Evolutionary conservation across 768 basidiomycete genomes (phyloP).

Genomic region (Kondoa subrosea): DNA sequence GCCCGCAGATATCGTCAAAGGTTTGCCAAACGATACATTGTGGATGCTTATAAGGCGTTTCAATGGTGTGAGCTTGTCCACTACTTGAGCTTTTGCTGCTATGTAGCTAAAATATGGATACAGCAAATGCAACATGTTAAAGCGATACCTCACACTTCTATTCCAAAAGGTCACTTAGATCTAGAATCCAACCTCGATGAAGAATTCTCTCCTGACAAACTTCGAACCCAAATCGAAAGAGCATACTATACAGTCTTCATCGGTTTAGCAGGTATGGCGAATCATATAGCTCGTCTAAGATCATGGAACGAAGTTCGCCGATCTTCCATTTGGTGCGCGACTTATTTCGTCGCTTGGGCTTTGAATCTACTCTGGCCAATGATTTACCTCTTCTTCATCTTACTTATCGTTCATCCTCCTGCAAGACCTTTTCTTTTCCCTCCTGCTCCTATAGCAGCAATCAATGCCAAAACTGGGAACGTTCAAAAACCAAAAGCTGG

Average conservation of each 20-base stretch:
- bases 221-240: slow-evolving; percentile 36
- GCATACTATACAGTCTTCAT: slow-evolving; percentile 34
- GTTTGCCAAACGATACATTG: background rate
- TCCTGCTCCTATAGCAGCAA: slow-evolving; percentile 32
- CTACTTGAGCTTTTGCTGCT: too few species aligned
- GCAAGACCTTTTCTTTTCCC: slow-evolving; percentile 34
- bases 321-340: slow-evolving; percentile 30
- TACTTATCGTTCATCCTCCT: slow-evolving; percentile 35
- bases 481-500: slow-evolving; percentile 33
- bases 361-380: slow-evolving; percentile 33
- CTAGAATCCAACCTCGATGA: slow-evolving; percentile 34
- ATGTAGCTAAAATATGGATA: too few species aligned
- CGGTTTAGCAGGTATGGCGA: slow-evolving; percentile 30
- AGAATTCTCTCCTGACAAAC: slow-evolving; percentile 38
- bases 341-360: slow-evolving; percentile 36
- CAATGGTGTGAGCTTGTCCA: too few species aligned
- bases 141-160: background rate
- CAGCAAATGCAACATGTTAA: background rate
- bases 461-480: slow-evolving; percentile 31
- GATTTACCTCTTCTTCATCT: slow-evolving; percentile 30
- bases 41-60: too few species aligned
- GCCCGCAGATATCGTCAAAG: background rate
- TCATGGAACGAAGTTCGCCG: slow-evolving; percentile 36
- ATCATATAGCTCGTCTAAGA: slow-evolving; percentile 35
- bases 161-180: slow-evolving; percentile 29